Evolutionary conservation across 352 stramenopile genomes (phyloP).

Genomic region (Phytopythium sindhum): DNA sequence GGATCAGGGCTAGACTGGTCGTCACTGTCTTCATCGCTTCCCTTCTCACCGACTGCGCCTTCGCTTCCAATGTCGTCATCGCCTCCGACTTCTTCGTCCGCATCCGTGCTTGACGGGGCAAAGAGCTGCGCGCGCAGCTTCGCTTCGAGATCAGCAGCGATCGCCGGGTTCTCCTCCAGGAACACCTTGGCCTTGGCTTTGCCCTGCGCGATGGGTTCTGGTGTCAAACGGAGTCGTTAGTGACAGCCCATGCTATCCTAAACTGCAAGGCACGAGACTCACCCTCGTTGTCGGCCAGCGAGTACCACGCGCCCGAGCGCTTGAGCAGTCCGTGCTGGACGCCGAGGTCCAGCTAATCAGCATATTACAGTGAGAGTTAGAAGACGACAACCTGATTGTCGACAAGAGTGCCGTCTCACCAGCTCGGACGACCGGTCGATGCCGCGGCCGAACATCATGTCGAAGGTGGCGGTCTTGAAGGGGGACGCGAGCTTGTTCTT

Average conservation of each 20-base stretch:
- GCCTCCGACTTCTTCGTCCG: slow-evolving; percentile 8
- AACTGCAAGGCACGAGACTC: slow-evolving; percentile 1
- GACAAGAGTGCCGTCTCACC: slow-evolving; percentile 21
- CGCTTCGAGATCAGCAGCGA: slow-evolving; percentile 66
- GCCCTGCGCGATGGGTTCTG: slow-evolving; percentile 82
- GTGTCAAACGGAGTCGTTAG: neutral
- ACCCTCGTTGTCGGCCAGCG: slow-evolving; percentile 59
- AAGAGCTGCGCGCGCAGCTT: slow-evolving; percentile 72
- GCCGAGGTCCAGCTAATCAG: slow-evolving; percentile 58
- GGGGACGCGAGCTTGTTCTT: slow-evolving; percentile 99
- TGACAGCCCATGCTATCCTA: neutral
- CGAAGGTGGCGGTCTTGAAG: slow-evolving; percentile 94
- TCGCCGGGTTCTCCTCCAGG: slow-evolving; percentile 66
- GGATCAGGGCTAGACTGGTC: neutral
- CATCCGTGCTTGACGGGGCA: slow-evolving; percentile 14
- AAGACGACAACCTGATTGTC: neutral
- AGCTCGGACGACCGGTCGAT: slow-evolving; percentile 91
- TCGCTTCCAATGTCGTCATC: slow-evolving; percentile 10
- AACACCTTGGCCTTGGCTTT: slow-evolving; percentile 84
- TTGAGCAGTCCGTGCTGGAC: slow-evolving; percentile 74
- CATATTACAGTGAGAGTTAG: slow-evolving; percentile 1
- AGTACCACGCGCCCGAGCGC: slow-evolving; percentile 80
- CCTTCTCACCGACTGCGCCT: slow-evolving; percentile 6
- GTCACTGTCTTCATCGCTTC: slow-evolving; percentile 2
- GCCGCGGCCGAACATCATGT: slow-evolving; percentile 97